A percentile compares a stretch with the other conserved stretches of the same genome.
Conservation (phyloP, 208 protist species). For the Angomonas ambiguus region DNA sequence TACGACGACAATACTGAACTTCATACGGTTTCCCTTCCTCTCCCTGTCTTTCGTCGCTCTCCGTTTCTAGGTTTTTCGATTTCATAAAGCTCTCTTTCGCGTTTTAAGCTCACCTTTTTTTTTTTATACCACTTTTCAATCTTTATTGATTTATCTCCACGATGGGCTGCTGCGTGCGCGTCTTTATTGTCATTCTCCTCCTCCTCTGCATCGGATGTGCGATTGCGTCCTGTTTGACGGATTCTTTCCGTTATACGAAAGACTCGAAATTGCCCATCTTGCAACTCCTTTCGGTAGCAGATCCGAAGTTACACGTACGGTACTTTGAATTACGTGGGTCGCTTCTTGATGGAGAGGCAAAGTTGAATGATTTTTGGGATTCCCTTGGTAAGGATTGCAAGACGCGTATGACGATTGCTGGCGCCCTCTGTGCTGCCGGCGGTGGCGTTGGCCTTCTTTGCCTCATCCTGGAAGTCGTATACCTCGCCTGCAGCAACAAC, state of each 20-base stretch:
- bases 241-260: not conserved
- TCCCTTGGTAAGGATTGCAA: not conserved
- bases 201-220: slow-evolving; percentile 11
- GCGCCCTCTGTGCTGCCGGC: not conserved
- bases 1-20: too few relatives aligned
- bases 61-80: not conserved
- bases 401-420: not conserved
- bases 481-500: slow-evolving; percentile 5
- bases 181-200: slow-evolving; percentile 8
- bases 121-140: not conserved
- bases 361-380: not conserved
- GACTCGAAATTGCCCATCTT: not conserved
- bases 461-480: not conserved
- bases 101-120: slow-evolving; percentile 1
- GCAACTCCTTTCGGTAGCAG: too few relatives aligned
- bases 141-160: not conserved
- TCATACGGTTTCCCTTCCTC: too few relatives aligned
- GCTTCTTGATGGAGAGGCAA: not conserved
- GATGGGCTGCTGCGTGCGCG: not conserved
- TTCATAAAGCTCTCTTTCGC: slow-evolving; percentile 3
- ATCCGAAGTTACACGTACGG: not conserved
- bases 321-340: not conserved
- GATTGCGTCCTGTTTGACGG: slow-evolving; percentile 11
- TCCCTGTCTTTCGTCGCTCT: slow-evolving; percentile 5
- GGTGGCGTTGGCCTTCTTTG: not conserved